These are phyloP conservation scores for Aureobasidium melanogenum DNA, from an alignment of 2,329 filamentous ascomycete species.

Conservation along the genomic window DNA sequence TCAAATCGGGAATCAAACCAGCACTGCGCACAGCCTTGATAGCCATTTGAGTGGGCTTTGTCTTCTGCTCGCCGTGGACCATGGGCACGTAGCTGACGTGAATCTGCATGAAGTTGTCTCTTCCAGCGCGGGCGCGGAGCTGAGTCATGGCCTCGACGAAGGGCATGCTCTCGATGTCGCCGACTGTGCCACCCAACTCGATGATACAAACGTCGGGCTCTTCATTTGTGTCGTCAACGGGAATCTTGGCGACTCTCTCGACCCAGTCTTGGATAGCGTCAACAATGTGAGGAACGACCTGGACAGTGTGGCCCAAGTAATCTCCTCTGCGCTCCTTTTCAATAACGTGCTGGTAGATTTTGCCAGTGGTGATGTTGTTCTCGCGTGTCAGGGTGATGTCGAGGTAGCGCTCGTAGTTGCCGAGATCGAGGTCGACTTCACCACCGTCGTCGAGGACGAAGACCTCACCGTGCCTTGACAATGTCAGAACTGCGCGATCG, in stretches of 20 bases:
- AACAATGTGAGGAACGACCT: conserved; percentile 88
- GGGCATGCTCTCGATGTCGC: conserved; percentile 78
- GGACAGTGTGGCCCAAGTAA: conserved; percentile 85
- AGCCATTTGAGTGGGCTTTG: conserved; percentile 89
- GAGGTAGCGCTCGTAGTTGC: conserved; percentile 74
- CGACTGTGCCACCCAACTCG: conserved; percentile 59
- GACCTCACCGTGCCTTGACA: conserved; percentile 67
- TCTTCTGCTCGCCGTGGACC: conserved; percentile 74
- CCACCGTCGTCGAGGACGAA: conserved; percentile 82
- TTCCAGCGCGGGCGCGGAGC: conserved; percentile 61
- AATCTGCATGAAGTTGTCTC: conserved; percentile 78
- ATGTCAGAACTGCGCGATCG: not conserved
- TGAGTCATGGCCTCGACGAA: conserved; percentile 84
- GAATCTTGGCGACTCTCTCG: conserved; percentile 71
- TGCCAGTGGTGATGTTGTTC: conserved; percentile 96
- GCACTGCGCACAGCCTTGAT: conserved; percentile 77
- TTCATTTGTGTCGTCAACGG: conserved; percentile 74
- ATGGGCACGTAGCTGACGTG: conserved; percentile 83
- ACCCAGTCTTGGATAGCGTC: conserved; percentile 92
- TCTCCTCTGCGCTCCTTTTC: conserved; percentile 62
- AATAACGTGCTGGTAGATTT: conserved; percentile 87
- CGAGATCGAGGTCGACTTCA: conserved; percentile 65
- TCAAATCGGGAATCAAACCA: conserved; percentile 56
- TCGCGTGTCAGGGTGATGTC: conserved; percentile 73
- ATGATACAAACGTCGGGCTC: conserved; percentile 90